A percentile compares a stretch with the other conserved stretches of the same genome.
phyloP scores from a whole-genome alignment of 106 monocot genomes.

The Amphibolis antarctica region DNA sequence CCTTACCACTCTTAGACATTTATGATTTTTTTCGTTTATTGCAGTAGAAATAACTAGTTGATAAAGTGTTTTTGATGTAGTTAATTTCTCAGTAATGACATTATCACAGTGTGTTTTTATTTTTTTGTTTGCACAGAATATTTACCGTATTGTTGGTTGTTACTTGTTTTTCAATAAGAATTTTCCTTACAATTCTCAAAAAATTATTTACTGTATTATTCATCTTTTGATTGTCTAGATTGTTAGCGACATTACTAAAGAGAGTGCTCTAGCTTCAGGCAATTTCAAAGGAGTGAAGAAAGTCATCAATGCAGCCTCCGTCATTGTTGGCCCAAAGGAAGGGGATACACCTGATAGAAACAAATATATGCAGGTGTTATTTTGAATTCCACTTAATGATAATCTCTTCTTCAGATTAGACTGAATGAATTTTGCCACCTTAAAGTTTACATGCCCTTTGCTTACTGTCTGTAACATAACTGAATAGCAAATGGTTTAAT shows the following conservation, averaged over 20 bases:
- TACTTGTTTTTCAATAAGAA: too few species aligned
- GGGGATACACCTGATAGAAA: constrained; percentile 97
- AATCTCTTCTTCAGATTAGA: too few species aligned
- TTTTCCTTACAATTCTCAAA: too few species aligned
- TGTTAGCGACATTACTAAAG: constrained; percentile 82
- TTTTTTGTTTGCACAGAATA: neutral
- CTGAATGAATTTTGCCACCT: too few species aligned
- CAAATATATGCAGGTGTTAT: constrained; percentile 77
- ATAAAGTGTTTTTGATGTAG: neutral
- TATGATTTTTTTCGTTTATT: too few species aligned
- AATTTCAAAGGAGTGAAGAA: constrained; percentile 81
- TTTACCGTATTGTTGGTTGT: too few species aligned
- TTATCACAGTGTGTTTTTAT: neutral
- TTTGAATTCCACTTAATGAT: too few species aligned
- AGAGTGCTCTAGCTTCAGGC: constrained; percentile 46
- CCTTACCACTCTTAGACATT: neutral
- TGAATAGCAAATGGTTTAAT: neutral
- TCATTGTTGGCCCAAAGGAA: constrained; percentile 97
- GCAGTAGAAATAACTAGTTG: too few species aligned
- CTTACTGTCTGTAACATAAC: too few species aligned
- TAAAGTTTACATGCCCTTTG: too few species aligned
- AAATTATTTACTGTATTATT: constrained; percentile 1
- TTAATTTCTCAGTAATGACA: neutral
- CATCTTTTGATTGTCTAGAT: constrained; percentile 31
- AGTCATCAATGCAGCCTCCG: constrained; percentile 85